Evolutionary conservation across 2,329 filamentous ascomycete genomes (phyloP), one percentile per base, ranked within the genome.

Genomic region (Huntiella decipiens): DNA sequence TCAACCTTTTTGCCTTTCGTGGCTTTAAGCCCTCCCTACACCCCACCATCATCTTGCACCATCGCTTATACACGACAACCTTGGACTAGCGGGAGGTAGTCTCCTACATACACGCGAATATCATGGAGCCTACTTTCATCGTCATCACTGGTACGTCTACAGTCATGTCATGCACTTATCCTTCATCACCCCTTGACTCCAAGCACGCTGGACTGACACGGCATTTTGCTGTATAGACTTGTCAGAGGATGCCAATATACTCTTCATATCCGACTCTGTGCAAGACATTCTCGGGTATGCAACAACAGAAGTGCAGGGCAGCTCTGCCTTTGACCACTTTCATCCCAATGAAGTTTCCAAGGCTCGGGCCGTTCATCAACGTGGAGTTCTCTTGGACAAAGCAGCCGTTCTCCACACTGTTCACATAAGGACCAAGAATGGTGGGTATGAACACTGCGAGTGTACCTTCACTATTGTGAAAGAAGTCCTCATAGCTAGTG

Each of bases 381-480:
- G 79, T 44, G 80, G 82, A 13, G 71, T 92, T 41, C 66, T 74
- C 46, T 71, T 88, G 50, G 85, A 92, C 64, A 91, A 86, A 59
- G 85, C 84, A 12, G 83, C 85, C 3, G 82, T 87, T 13, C 67
- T 93, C 49, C 78, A 83, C 51, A 50, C 34, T 8, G 32, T 50
- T 16, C 44, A 50, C 39, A 39, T 50, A 19, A 41, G 32, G 22
- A 16, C 44, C 12, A 46, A 43, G 32, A 34, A 16, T 10, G 48
- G 48, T 7, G 22, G 42, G 3, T 92, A 92, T 63, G 82, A 78
- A 51, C 73, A 75, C 33, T 91, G 83, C 61, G 85, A 93, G 62
- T 91, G 83, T 61, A 86, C 84, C 60, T 93, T 92, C 58, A 91
- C 84, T 4, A 70, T 92, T 37, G 85, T 92, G 38, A 82, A 92